A percentile compares a stretch with the other conserved stretches of the same genome.
phyloP scores from a whole-genome alignment of 352 stramenopile species.

The Pythium pyrilobum region DNA sequence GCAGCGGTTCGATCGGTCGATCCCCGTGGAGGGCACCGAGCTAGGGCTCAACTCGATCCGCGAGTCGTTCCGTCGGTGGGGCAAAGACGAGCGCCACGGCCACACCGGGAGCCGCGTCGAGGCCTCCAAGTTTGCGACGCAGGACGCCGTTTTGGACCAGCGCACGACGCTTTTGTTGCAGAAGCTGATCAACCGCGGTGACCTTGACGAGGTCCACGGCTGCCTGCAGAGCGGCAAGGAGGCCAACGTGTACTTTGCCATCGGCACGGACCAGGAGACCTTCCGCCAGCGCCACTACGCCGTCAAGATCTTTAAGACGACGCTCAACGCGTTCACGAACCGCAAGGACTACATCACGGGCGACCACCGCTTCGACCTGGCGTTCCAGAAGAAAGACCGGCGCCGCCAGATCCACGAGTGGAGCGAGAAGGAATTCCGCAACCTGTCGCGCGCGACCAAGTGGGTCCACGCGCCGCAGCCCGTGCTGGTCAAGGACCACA shows the following conservation, averaged over 20 bases:
- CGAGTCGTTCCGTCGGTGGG: conserved; percentile 42
- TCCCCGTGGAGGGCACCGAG: conserved; percentile 18
- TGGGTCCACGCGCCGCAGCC: conserved; percentile 42
- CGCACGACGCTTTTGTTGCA: conserved; percentile 40
- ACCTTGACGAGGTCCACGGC: conserved; percentile 67
- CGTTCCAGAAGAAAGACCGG: conserved; percentile 68
- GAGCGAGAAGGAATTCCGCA: conserved; percentile 73
- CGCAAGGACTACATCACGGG: conserved; percentile 80
- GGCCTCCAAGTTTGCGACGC: conserved; percentile 45
- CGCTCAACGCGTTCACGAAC: conserved; percentile 78
- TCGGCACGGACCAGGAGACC: conserved; percentile 44
- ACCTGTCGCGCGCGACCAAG: conserved; percentile 48
- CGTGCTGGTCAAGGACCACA: conserved; percentile 52
- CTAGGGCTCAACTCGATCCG: conserved; percentile 53
- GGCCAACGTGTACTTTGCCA: conserved; percentile 71
- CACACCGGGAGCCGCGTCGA: conserved; percentile 40
- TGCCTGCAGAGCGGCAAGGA: conserved; percentile 81
- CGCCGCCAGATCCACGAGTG: conserved; percentile 65
- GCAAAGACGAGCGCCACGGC: conserved; percentile 62
- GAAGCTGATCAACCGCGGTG: conserved; percentile 30
- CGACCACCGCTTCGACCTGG: conserved; percentile 67
- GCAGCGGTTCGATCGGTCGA: conserved; percentile 25
- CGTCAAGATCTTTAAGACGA: conserved; percentile 85
- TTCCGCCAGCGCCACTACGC: conserved; percentile 29
- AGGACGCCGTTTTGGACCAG: conserved; percentile 72